phyloP scores from a whole-genome alignment of 495 filamentous ascomycete species.

The Aspergillus wentii region DNA sequence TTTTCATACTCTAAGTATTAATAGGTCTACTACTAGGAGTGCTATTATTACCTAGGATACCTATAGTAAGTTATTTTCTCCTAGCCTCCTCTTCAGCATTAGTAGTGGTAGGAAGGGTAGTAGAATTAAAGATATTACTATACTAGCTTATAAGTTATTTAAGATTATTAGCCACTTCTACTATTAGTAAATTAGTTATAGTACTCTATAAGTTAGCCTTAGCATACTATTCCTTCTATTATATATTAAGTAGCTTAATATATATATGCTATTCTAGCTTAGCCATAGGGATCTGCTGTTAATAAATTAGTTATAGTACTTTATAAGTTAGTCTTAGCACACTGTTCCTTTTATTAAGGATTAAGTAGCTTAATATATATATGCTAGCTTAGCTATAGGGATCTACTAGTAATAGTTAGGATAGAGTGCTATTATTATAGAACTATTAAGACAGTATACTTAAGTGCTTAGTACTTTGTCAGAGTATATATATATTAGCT shows the following conservation, averaged over 20 bases:
- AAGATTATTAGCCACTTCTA: no score
- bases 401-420: no score
- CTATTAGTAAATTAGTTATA: constrained; percentile 81
- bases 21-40: constrained; percentile 19
- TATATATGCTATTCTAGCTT: constrained; percentile 94
- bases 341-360: constrained; percentile 94
- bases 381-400: no score
- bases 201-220: constrained; percentile 79
- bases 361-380: no score
- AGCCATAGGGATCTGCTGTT: constrained; percentile 77
- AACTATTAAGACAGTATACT: no score
- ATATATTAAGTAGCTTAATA: constrained; percentile 90
- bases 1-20: constrained; percentile 40
- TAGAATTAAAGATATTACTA: constrained; percentile 80
- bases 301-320: constrained; percentile 83
- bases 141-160: constrained; percentile 89
- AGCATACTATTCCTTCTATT: constrained; percentile 92
- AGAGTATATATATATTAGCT: no score
- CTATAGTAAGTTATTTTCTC: constrained; percentile 66
- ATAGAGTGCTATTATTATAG: no score
- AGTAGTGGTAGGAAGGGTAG: constrained; percentile 15
- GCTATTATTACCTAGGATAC: background rate
- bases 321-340: constrained; percentile 77
- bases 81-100: constrained; percentile 65
- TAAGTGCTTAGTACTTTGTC: no score